Base-by-base conservation (phyloP, 2,329 filamentous ascomycete genomes). In the Neophaeococcomyces mojaviensis region DNA sequence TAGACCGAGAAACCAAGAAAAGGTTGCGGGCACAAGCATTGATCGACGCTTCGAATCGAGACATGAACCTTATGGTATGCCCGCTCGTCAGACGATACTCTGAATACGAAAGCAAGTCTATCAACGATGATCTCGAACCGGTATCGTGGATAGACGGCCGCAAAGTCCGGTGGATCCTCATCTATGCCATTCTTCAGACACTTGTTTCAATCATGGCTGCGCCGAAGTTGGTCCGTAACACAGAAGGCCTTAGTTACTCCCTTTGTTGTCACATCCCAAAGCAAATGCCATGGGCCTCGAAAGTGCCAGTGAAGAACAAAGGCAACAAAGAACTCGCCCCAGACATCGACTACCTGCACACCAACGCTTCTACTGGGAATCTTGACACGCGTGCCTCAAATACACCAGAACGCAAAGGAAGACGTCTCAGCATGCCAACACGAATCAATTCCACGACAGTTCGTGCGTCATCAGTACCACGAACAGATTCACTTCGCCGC, bases 81-180 rank as follows among this genome's bases (percentile, higher is more conserved):
- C 63, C 64, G 5, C 72, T 90, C 2, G 81, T 92, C 1, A 68
- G 73, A 43, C 78, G 81, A 1, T 92, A 88, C 57, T 72, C 78
- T 3, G 71, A 69, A 2, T 90, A 89, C 46, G 86, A 92, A 58
- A 76, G 79, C 43, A 72, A 78, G 5, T 71, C 70, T 6, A 70
- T 74, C 2, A 66, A 68, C 16, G 79, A 82, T 48, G 78, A 77
- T 47, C 49, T 61, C 4, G 76, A 79, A 30, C 80, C 77, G 57
- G 60, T 82, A 1, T 74, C 76, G 0, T 65, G 79, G 9, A 68
- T 74, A 7, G 86, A 90, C 52, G 84, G 79, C 1, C 78, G 86
- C 33, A 89, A 88, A 62, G 76, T 88, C 13, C 74, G 86, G 32
- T 92, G 86, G 86, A 77, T 89, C 24, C 60, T 89, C 30, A 74